Conservation (phyloP, 169 alveolate species). For the Babesia bovis region DNA sequence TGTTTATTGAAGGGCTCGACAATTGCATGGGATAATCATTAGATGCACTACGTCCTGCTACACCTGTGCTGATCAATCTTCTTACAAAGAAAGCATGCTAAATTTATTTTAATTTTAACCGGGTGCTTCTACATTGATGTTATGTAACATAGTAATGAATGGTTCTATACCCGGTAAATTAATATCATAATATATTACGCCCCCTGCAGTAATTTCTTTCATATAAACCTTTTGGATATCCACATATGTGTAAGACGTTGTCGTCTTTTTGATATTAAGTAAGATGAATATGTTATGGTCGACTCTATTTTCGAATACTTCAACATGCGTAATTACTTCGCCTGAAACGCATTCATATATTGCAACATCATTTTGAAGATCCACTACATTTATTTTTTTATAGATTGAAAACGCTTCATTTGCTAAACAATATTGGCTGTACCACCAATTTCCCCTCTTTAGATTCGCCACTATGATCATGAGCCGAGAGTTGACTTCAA, state of each 20-base stretch:
- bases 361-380: too few relatives aligned
- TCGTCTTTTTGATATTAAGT: neutral
- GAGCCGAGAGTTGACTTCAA: neutral
- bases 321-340: neutral
- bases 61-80: too few relatives aligned
- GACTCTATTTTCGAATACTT: neutral
- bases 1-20: too few relatives aligned
- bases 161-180: neutral
- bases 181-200: neutral
- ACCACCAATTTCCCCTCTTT: neutral
- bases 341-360: neutral
- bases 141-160: neutral
- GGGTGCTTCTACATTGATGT: neutral
- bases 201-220: neutral
- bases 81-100: too few relatives aligned
- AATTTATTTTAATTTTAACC: too few relatives aligned
- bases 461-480: neutral
- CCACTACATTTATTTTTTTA: neutral
- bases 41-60: too few relatives aligned
- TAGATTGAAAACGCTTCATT: neutral
- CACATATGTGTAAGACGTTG: neutral
- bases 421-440: neutral
- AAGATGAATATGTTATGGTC: neutral
- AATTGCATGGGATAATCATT: too few relatives aligned
- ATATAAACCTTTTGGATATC: neutral